Base-by-base conservation (phyloP, 2,329 filamentous ascomycete genomes). In the Bipolaris oryzae region DNA sequence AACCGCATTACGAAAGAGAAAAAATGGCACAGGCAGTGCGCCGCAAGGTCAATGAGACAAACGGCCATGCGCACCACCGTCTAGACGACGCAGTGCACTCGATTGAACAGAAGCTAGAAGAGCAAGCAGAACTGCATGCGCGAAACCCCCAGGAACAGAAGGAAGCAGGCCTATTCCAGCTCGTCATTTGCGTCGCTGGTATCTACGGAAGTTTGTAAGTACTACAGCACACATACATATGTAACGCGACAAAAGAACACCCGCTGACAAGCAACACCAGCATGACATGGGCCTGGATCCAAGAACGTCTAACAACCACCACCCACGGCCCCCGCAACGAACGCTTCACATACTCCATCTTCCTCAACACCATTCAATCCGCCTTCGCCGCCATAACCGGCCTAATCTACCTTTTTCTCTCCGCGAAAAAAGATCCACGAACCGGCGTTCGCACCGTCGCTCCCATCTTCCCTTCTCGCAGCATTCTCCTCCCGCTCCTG, bases 291-390 rank as follows among this genome's bases (percentile, higher is more conserved):
- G 95, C 91, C 21, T 88, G 96, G 64, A 89, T 99, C 59, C 95
- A 99, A 82, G 95, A 99, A 78, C 92, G 95, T 70, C 91, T 99
- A 71, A 98, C 95, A 25, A 99, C 95, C 13, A 98, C 92, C 10
- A 84, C 87, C 7, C 95, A 98, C 78, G 89, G 89, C 56, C 79
- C 88, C 11, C 72, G 76, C 4, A 77, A 82, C 20, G 74, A 80
- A 28, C 87, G 91, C 68, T 99, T 96, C 85, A 92, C 89, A 64
- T 97, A 92, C 77, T 90, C 95, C 53, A 88, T 99, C 71, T 94
- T 98, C 76, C 87, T 99, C 69, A 97, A 98, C 79, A 98, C 95
- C 5, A 87, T 98, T 59, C 95, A 99, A 78, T 96, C 94, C 34
- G 80, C 89, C 68, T 94, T 97, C 76, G 94, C 94, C 15, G 92